Conservation (phyloP, 257 asterid species). For the Solanum lycopersicoides region DNA sequence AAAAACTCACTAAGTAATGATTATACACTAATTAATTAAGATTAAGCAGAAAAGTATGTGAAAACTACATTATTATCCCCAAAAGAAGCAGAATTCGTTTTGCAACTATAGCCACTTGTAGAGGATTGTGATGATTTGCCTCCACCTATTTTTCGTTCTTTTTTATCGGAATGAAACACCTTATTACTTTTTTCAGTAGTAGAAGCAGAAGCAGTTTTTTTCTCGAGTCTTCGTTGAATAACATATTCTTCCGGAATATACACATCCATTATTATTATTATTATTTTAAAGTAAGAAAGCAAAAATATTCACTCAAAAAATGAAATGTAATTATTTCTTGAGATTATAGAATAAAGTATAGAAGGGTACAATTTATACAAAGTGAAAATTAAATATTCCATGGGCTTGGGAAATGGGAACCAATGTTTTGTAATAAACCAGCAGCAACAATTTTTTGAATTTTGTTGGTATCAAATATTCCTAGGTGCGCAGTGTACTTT, state of each 20-base stretch:
- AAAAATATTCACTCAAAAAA: not conserved
- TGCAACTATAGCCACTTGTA: not conserved
- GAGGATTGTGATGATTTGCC: not conserved
- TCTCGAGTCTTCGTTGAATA: slow-evolving; percentile 26
- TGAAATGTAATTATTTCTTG: not conserved
- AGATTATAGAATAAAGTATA: not conserved
- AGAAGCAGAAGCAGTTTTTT: not conserved
- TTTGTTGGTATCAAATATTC: not conserved
- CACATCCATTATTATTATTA: slow-evolving; percentile 18
- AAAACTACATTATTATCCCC: slow-evolving; percentile 1
- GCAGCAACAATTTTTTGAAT: not conserved
- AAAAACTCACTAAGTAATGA: not conserved
- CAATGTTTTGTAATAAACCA: not conserved
- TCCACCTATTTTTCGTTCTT: not conserved
- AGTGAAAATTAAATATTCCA: not conserved
- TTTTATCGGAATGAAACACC: not conserved
- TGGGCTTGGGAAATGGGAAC: not conserved
- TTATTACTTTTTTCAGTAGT: not conserved
- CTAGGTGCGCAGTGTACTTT: not conserved
- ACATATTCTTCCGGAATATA: slow-evolving; percentile 38
- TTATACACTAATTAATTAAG: not conserved
- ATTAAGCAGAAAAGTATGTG: slow-evolving; percentile 25
- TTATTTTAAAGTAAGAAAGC: not conserved
- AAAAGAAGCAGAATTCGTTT: not conserved
- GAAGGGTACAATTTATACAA: not conserved